Evolutionary conservation across 495 filamentous ascomycete genomes (phyloP).

Genomic region (Aspergillus baeticus): DNA sequence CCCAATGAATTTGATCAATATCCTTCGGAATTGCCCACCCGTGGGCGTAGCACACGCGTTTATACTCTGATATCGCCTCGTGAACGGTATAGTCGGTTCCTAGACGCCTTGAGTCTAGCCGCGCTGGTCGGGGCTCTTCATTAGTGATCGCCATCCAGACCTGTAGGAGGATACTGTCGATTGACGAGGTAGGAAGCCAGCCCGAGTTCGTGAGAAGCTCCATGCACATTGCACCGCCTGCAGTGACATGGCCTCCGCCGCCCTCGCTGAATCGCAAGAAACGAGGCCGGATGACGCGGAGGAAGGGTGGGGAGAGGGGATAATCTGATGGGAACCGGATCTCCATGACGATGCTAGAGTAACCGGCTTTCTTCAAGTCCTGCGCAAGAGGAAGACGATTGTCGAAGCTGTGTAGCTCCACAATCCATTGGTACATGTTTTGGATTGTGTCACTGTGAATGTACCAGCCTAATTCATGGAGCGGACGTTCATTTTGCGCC

Average conservation of each 20-base stretch:
- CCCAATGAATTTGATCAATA: conserved; percentile 21
- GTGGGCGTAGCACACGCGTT: conserved; percentile 64
- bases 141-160: conserved; percentile 74
- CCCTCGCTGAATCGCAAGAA: conserved; percentile 69
- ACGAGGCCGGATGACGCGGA: conserved; percentile 79
- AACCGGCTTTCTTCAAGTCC: conserved; percentile 64
- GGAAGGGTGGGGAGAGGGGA: conserved; percentile 79
- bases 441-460: conserved; percentile 57
- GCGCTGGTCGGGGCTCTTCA: conserved; percentile 68
- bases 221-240: conserved; percentile 90
- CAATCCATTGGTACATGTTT: conserved; percentile 92
- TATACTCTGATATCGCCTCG: conserved; percentile 74
- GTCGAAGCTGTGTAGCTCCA: conserved; percentile 86
- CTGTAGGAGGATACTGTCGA: conserved; percentile 83
- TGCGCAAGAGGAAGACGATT: conserved; percentile 62
- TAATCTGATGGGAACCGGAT: conserved; percentile 73
- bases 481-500: conserved; percentile 59
- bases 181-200: conserved; percentile 69
- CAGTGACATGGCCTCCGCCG: conserved; percentile 86
- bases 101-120: conserved; percentile 39
- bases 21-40: conserved; percentile 48
- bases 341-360: conserved; percentile 75
- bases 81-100: conserved; percentile 59
- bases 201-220: conserved; percentile 83
- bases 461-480: conserved; percentile 82